These are phyloP conservation scores for Mycena polygramma DNA, from an alignment of 768 basidiomycete genomes.

Conservation along the genomic window DNA sequence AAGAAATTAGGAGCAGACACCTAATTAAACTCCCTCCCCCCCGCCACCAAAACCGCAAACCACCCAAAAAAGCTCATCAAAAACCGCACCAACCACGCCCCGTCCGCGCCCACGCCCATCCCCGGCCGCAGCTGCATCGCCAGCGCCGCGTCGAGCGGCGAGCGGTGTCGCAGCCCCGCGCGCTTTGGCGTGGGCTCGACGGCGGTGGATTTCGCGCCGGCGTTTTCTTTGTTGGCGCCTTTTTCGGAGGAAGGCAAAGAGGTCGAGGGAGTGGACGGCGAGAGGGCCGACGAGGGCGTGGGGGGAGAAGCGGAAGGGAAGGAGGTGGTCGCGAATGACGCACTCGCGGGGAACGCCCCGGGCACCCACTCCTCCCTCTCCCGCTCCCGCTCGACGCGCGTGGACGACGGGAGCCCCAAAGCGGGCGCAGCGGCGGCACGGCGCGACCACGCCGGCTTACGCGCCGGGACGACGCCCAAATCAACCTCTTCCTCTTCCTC, in stretches of 20 bases:
- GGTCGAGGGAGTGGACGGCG: too few species aligned
- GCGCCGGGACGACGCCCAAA: neutral
- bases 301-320: neutral
- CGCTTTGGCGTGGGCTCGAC: slow-evolving; percentile 12
- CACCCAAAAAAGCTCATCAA: slow-evolving; percentile 86
- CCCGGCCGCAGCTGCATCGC: slow-evolving; percentile 85
- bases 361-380: slow-evolving; percentile 28
- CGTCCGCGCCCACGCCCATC: slow-evolving; percentile 76
- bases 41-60: slow-evolving; percentile 72
- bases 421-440: slow-evolving; percentile 59
- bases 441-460: slow-evolving; percentile 54
- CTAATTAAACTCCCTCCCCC: slow-evolving; percentile 43
- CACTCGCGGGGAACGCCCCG: slow-evolving; percentile 34
- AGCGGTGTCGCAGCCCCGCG: slow-evolving; percentile 49
- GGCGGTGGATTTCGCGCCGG: slow-evolving; percentile 1
- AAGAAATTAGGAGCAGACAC: too few species aligned
- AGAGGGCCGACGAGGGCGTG: too few species aligned
- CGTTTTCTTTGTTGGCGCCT: neutral
- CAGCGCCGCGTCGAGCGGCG: slow-evolving; percentile 75
- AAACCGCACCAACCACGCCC: slow-evolving; percentile 85
- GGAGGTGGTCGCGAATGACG: neutral
- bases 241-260: neutral
- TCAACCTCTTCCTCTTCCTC: slow-evolving; percentile 3
- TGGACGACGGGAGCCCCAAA: slow-evolving; percentile 48
- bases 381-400: slow-evolving; percentile 2